Conservation (phyloP, 1,284 basidiomycete species). For the Cronartium quercuum region DNA sequence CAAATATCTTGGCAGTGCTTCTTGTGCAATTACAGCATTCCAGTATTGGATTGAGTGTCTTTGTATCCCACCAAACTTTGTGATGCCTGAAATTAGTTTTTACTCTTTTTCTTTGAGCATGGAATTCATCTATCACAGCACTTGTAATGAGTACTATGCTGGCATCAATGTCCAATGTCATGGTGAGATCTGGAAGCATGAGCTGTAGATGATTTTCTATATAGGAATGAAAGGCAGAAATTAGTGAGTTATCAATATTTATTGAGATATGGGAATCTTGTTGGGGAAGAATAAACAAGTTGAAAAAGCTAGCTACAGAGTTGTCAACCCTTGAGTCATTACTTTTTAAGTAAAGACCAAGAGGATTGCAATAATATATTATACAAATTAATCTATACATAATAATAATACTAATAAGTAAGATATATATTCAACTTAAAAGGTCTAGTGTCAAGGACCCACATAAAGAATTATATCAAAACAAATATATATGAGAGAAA, state of each 20-base stretch:
- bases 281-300: background rate
- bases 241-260: background rate
- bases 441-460: no score
- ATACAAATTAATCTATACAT: no score
- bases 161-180: background rate
- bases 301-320: background rate
- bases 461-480: no score
- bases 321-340: no score
- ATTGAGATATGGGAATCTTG: background rate
- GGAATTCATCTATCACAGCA: background rate
- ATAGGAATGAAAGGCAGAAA: background rate
- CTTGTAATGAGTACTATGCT: background rate
- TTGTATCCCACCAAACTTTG: background rate
- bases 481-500: no score
- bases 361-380: no score
- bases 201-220: background rate
- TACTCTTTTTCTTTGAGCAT: background rate
- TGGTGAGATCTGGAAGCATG: background rate
- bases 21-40: background rate
- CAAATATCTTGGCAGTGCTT: no score
- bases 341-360: no score
- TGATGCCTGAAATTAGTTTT: background rate
- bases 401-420: no score
- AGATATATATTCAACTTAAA: no score
- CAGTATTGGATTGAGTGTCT: background rate